Evolutionary conservation across 345 rosid genomes (phyloP), one percentile per base, ranked within the genome.

Genomic region (Eucalyptus sideroxylon): DNA sequence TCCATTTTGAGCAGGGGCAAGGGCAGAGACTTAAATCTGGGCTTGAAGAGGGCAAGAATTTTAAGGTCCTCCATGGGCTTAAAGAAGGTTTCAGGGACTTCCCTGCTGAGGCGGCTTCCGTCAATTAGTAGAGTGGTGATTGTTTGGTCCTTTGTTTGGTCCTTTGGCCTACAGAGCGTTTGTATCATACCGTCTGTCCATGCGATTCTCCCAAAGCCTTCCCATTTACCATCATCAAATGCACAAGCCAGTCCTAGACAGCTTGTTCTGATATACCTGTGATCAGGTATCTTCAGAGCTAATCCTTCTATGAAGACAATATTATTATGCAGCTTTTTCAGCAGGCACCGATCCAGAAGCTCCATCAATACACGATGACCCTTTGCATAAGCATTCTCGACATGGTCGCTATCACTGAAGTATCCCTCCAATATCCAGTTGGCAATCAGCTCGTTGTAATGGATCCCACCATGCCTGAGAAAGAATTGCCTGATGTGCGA

Each of bases 341-440:
- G 89, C 49, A 94, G 51, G 88, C 93, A 89, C 45, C 93, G 90
- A 89, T 93, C 88, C 31, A 94, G 91, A 65, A 96, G 93, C 91
- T 92, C 88, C 93, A 93, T 95, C 91, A 96, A 86, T 88, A 94
- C 91, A 11, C 7, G 1, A 85, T 94, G 95, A 30, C 95, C 97
- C 10, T 90, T 60, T 30, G 90, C 87, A 87, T 95, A 96, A 24
- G 95, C 94, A 86, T 88, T 86, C 81, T 92, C 92, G 8, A 94
- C 86, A 30, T 89, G 91, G 88, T 90, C 92, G 50, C 91, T 72
- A 30, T 92, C 91, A 91, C 92, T 95, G 59, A 95, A 92, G 92
- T 88, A 93, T 89, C 98, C 96, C 92, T 96, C 96, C 86, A 95
- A 92, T 40, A 94, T 94, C 97, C 96, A 96, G 82, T 93, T 92